Evolutionary conservation across 139 green algal genomes (phyloP).

Genomic region (Chlorella sp.): DNA sequence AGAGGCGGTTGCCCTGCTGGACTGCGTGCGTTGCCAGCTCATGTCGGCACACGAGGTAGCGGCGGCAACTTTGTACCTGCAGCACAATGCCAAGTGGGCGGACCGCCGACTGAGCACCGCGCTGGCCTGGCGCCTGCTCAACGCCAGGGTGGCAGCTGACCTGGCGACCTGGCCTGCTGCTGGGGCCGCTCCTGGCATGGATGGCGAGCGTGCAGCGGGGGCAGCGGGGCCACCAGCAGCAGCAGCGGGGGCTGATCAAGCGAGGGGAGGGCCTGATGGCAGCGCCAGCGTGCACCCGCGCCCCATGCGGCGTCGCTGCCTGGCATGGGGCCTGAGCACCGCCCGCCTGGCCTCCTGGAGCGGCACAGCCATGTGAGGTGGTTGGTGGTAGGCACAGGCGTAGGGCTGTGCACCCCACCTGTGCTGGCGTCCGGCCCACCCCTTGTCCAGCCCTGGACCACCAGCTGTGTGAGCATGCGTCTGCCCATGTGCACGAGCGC

Average conservation of each 20-base stretch:
- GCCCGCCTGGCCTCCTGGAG: not conserved
- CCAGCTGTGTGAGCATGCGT: no score
- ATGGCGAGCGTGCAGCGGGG: not conserved
- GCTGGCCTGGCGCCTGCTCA: slow-evolving; percentile 22
- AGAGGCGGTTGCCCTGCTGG: slow-evolving; percentile 13
- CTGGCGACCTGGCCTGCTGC: not conserved
- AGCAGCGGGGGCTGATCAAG: not conserved
- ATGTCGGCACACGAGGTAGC: not conserved
- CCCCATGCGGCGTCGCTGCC: not conserved
- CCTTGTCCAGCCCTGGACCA: no score
- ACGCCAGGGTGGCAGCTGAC: not conserved
- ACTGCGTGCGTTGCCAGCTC: not conserved
- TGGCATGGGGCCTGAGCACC: not conserved
- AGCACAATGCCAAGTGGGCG: slow-evolving; percentile 21
- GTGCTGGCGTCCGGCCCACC: no score
- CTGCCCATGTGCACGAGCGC: no score
- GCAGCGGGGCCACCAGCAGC: not conserved
- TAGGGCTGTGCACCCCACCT: not conserved
- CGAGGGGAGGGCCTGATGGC: not conserved
- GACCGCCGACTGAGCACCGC: slow-evolving; percentile 5
- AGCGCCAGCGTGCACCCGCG: not conserved
- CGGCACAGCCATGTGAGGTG: slow-evolving; percentile 9
- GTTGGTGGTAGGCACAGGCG: not conserved
- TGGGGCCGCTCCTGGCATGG: not conserved
- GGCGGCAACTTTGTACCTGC: slow-evolving; percentile 9